phyloP scores from a whole-genome alignment of 2,329 filamentous ascomycete species.

The Grosmannia serpens region DNA sequence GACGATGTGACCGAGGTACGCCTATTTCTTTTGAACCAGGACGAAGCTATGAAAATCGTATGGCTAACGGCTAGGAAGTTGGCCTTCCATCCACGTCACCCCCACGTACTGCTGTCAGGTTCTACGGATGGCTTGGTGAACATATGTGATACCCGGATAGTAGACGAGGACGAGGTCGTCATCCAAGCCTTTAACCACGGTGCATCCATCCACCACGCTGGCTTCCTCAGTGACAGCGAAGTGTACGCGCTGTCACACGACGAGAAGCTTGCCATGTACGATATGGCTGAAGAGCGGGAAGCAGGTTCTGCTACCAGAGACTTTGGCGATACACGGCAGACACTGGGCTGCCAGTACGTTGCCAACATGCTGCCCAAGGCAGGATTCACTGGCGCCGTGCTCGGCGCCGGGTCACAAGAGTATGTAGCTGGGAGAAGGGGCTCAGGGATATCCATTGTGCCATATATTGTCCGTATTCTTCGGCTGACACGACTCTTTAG shows the following conservation, averaged over 20 bases:
- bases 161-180: constrained; percentile 67
- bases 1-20: constrained; percentile 53
- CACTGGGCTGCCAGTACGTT: constrained; percentile 62
- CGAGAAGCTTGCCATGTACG: constrained; percentile 65
- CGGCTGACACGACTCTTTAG: constrained; percentile 20
- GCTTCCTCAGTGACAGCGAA: constrained; percentile 53
- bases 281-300: constrained; percentile 51
- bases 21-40: neutral
- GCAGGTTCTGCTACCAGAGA: constrained; percentile 42
- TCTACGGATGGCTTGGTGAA: constrained; percentile 74
- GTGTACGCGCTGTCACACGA: constrained; percentile 68
- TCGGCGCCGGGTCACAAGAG: constrained; percentile 59
- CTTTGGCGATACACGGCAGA: constrained; percentile 58
- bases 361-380: constrained; percentile 52
- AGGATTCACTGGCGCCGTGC: constrained; percentile 42
- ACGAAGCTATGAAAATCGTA: too few species aligned
- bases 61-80: constrained; percentile 25
- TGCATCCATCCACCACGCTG: constrained; percentile 62
- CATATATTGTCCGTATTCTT: neutral
- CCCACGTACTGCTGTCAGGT: constrained; percentile 57
- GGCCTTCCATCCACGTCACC: constrained; percentile 48
- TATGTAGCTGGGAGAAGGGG: constrained; percentile 24
- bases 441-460: neutral
- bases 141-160: constrained; percentile 58
- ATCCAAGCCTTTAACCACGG: constrained; percentile 70